These are phyloP conservation scores for Epichloe typhina DNA, from an alignment of 2,329 filamentous ascomycete species.

Conservation along the genomic window DNA sequence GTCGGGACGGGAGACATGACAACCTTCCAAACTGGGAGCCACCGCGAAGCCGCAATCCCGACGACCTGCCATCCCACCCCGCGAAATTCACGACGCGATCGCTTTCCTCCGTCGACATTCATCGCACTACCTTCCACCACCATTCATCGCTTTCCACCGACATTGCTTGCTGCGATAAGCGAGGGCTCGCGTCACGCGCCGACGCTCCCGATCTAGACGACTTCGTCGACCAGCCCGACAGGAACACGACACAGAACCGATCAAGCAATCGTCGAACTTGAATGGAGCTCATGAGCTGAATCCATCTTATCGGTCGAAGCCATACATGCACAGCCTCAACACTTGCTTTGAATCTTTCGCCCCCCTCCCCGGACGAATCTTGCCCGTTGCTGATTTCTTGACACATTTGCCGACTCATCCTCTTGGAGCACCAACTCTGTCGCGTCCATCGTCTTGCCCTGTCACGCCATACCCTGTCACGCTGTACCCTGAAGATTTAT, in stretches of 20 bases:
- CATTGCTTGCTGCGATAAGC: neutral
- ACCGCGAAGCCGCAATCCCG: conserved; percentile 4
- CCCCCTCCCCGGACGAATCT: neutral
- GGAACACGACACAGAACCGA: neutral
- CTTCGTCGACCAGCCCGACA: neutral
- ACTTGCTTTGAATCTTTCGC: neutral
- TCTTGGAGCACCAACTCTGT: neutral
- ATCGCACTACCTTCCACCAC: neutral
- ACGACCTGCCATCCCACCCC: conserved; percentile 4
- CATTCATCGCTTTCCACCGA: neutral
- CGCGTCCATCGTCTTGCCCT: neutral
- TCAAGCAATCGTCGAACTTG: neutral
- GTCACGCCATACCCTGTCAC: neutral
- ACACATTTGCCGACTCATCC: neutral
- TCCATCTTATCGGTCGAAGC: too few relatives aligned
- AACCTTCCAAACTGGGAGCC: conserved; percentile 1
- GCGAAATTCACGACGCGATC: neutral
- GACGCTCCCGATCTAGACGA: neutral
- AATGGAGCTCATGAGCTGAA: neutral
- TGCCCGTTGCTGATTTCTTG: neutral
- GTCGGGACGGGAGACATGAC: conserved; percentile 3
- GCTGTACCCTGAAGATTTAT: neutral
- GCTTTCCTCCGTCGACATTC: neutral
- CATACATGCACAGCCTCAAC: neutral
- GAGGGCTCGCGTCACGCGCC: neutral